phyloP scores from a whole-genome alignment of 176 grass and related monocot species.

The Eremochloa ophiuroides region DNA sequence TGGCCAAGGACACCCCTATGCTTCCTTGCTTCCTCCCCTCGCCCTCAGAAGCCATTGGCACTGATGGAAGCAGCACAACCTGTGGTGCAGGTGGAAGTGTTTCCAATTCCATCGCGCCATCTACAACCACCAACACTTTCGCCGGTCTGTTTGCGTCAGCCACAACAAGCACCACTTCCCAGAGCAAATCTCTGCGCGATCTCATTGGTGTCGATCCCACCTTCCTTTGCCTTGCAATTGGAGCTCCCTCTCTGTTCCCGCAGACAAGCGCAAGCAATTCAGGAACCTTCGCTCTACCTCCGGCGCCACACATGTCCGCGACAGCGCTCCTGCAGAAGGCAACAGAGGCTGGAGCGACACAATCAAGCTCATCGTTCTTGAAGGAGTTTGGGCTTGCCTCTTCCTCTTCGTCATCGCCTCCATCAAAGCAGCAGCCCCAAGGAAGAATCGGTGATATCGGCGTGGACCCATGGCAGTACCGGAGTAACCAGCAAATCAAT shows the following conservation, averaged over 20 bases:
- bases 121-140: conserved; percentile 49
- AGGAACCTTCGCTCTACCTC: conserved; percentile 34
- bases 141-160: conserved; percentile 48
- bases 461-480: conserved; percentile 13
- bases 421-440: conserved; percentile 28
- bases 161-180: conserved; percentile 46
- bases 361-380: conserved; percentile 48
- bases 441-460: conserved; percentile 13
- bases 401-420: conserved; percentile 7
- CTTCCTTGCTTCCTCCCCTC: conserved; percentile 44
- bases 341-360: conserved; percentile 40
- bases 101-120: conserved; percentile 40
- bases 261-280: conserved; percentile 40
- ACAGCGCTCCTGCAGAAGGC: conserved; percentile 61
- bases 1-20: conserved; percentile 30
- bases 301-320: conserved; percentile 48
- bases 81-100: conserved; percentile 28
- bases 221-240: conserved; percentile 63
- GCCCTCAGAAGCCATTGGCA: conserved; percentile 47
- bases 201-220: conserved; percentile 60
- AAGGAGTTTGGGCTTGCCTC: conserved; percentile 45
- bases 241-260: conserved; percentile 31
- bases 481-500: conserved; percentile 27
- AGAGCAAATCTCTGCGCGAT: conserved; percentile 53
- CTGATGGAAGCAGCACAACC: conserved; percentile 40